phyloP scores from a whole-genome alignment of 129 eudicot species.

The Deinandra increscens region DNA sequence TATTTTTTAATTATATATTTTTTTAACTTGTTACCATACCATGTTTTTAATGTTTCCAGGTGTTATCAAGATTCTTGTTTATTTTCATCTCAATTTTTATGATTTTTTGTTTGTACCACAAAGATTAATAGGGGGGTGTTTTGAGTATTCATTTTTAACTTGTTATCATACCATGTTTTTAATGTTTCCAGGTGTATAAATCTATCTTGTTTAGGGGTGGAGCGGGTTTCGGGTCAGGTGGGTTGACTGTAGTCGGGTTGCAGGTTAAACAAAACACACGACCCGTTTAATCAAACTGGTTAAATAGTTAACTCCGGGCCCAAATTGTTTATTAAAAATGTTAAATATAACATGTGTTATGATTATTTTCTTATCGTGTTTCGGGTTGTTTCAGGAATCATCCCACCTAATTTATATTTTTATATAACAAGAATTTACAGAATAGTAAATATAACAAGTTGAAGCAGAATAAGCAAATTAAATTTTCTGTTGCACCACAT shows the following conservation, averaged over 20 bases:
- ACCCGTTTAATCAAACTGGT: background rate
- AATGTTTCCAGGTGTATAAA: background rate
- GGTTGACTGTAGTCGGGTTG: background rate
- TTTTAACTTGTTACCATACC: no score
- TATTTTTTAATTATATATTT: no score
- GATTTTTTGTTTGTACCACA: no score
- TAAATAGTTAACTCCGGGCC: background rate
- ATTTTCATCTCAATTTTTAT: no score
- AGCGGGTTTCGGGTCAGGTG: background rate
- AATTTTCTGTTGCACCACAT: background rate
- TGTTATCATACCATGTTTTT: no score
- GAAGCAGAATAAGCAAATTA: background rate
- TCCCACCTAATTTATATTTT: background rate
- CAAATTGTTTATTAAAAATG: no score
- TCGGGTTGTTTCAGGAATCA: background rate
- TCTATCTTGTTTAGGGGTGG: background rate
- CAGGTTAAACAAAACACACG: background rate
- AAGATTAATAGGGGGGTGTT: no score
- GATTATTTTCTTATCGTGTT: background rate
- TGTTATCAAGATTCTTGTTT: no score
- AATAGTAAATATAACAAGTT: background rate
- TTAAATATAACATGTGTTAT: background rate
- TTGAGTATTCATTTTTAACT: no score
- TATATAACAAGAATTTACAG: background rate
- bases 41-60: no score